Conservation (phyloP, 108 stramenopile species). For the Mediolabrus comicus region DNA sequence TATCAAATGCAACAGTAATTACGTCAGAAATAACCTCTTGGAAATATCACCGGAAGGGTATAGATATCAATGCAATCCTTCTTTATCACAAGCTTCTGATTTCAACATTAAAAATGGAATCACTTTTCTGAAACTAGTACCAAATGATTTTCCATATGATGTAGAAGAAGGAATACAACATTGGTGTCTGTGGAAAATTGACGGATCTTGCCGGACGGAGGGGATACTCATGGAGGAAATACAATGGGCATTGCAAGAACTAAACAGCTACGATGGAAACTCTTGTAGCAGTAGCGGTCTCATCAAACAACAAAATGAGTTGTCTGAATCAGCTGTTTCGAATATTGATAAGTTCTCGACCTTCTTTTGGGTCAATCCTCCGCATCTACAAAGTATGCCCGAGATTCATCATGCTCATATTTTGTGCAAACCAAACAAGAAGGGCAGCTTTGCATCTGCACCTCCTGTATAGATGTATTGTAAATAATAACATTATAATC, state of each 20-base stretch:
- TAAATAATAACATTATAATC: too few species aligned
- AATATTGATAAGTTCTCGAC: background rate
- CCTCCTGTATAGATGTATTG: background rate
- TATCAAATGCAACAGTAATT: background rate
- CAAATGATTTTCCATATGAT: conserved; percentile 79
- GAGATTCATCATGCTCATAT: conserved; percentile 48
- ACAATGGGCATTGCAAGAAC: conserved; percentile 33
- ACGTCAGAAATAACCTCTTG: background rate
- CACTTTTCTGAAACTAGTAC: conserved; percentile 43
- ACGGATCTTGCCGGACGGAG: conserved; percentile 30
- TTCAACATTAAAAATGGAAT: conserved; percentile 15
- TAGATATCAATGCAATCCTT: conserved; percentile 26
- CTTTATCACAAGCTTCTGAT: conserved; percentile 27
- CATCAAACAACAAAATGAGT: background rate
- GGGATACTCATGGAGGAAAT: conserved; percentile 26
- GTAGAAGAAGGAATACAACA: conserved; percentile 58
- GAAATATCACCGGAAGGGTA: conserved; percentile 10
- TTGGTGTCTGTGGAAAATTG: conserved; percentile 79
- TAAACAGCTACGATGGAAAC: conserved; percentile 9
- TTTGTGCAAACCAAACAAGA: conserved; percentile 13
- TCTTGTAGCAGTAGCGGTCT: conserved; percentile 29
- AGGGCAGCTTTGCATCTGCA: background rate
- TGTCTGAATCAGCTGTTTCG: background rate
- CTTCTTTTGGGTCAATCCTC: conserved; percentile 47
- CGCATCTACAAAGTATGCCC: conserved; percentile 47